These are phyloP conservation scores for Fusarium sp. DNA, from an alignment of 2,329 filamentous ascomycete species.

Conservation along the genomic window DNA sequence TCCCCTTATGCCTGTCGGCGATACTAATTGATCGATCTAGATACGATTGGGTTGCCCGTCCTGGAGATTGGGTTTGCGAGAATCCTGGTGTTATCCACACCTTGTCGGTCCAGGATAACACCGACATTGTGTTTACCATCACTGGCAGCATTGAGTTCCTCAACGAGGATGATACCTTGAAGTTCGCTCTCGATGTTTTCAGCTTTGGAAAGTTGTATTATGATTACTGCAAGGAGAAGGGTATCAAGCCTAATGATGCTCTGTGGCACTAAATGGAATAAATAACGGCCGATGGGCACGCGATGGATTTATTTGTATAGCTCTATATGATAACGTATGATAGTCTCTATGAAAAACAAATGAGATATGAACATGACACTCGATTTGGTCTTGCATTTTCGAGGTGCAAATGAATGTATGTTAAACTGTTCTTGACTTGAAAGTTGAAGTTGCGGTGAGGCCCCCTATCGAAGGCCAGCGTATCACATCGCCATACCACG, in stretches of 20 bases:
- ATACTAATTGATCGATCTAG: slow-evolving; percentile 17
- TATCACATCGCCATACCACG: background rate
- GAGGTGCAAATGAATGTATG: background rate
- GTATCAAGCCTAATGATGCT: slow-evolving; percentile 29
- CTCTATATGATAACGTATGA: background rate
- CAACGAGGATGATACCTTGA: slow-evolving; percentile 40
- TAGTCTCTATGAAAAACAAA: background rate
- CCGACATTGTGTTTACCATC: slow-evolving; percentile 42
- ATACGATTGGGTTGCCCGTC: slow-evolving; percentile 41
- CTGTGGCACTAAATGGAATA: slow-evolving; percentile 23
- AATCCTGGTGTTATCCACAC: slow-evolving; percentile 42
- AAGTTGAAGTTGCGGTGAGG: background rate
- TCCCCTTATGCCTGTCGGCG: background rate
- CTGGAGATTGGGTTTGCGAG: slow-evolving; percentile 42
- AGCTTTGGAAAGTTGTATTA: slow-evolving; percentile 39
- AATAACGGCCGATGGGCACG: background rate
- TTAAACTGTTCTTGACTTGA: background rate
- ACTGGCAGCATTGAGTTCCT: slow-evolving; percentile 42
- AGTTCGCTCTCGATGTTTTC: slow-evolving; percentile 38
- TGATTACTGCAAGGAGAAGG: slow-evolving; percentile 28
- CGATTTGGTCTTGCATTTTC: background rate
- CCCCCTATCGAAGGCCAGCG: background rate
- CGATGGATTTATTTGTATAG: background rate
- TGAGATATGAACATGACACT: background rate
- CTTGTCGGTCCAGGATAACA: slow-evolving; percentile 36